Evolutionary conservation across 768 basidiomycete species (phyloP).

Genomic region (Tylopilus plumbeoviolaceoides): DNA sequence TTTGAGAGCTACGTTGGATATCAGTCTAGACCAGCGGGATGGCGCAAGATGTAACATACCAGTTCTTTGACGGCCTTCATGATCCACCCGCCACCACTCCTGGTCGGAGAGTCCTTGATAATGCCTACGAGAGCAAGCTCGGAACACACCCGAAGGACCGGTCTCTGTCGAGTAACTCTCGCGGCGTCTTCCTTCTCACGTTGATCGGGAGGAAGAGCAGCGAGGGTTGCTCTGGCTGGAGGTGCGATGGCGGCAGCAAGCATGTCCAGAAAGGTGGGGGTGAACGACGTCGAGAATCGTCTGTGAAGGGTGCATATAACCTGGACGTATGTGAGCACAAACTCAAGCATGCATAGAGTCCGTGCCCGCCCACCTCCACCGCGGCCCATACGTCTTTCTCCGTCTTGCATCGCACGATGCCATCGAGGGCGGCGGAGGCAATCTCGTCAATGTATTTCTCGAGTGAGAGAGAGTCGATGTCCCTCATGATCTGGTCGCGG

Average conservation of each 20-base stretch:
- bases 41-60: constrained; percentile 42
- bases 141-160: constrained; percentile 79
- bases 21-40: constrained; percentile 14
- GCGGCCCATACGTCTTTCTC: constrained; percentile 91
- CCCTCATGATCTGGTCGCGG: constrained; percentile 85
- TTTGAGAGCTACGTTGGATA: constrained; percentile 63
- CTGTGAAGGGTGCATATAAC: constrained; percentile 85
- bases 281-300: constrained; percentile 78
- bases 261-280: constrained; percentile 60
- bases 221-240: constrained; percentile 53
- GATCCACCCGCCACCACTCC: constrained; percentile 84
- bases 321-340: constrained; percentile 37
- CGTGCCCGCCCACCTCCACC: constrained; percentile 64
- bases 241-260: constrained; percentile 56
- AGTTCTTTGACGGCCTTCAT: constrained; percentile 83
- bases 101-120: constrained; percentile 64
- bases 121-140: constrained; percentile 88
- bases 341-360: background rate
- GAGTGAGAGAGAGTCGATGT: constrained; percentile 83
- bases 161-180: constrained; percentile 77
- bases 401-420: constrained; percentile 80
- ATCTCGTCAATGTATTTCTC: constrained; percentile 98
- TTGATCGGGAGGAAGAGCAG: constrained; percentile 66
- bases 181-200: constrained; percentile 88
- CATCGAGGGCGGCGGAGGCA: constrained; percentile 81